Evolutionary conservation across 2,329 filamentous ascomycete genomes (phyloP), one percentile per base, ranked within the genome.

Genomic region (Basipetospora chlamydospora): DNA sequence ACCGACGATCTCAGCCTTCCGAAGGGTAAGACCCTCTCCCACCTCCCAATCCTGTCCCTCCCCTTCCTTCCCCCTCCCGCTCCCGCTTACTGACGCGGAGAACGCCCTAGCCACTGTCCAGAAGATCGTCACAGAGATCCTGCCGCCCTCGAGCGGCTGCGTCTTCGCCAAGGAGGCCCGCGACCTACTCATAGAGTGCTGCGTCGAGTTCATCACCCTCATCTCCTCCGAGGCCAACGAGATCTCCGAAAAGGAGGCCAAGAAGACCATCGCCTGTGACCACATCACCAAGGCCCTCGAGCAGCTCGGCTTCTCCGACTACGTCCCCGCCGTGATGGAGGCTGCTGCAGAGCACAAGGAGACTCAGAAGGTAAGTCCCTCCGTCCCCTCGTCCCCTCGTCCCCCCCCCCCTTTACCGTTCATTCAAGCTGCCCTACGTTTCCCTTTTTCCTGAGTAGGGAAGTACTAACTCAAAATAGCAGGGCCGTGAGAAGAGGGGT

Each of bases 211-310:
- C 58, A 95, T 98, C 58, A 96, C 90, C 13, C 74, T 98, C 50
- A 82, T 98, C 48, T 95, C 87, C n/a, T 93, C 85, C 33, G 88
- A 98, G 63, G 90, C 90, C 43, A 98, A 98, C 59, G 90, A 98
- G 50, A 98, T 98, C 45, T 92, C 87, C 10, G 90, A 98, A 57
- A 94, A 94, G 59, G 90, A 98, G 52, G 85, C 87, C 34, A 98
- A 98, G 66, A 98, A 98, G 70, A 98, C 90, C 4, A 98, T 98
- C 48, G 88, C 88, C 10, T 93, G 85, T 57, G 90, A 98, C 51
- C 90, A 98, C 62, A 92, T 98, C 49, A 92, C 88, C 52, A 88
- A 88, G 52, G 90, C 90, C 1, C 70, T 98, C 28, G 82, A 88
- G 49, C 83, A 93, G 49, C 73, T 98, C 15, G 90, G 88, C 2